Percentiles rank a stretch among this genome's conserved stretches.
Evolutionary conservation across 192 early-diverging fungal species (phyloP).

Genomic region (Entomortierella parvispora): DNA sequence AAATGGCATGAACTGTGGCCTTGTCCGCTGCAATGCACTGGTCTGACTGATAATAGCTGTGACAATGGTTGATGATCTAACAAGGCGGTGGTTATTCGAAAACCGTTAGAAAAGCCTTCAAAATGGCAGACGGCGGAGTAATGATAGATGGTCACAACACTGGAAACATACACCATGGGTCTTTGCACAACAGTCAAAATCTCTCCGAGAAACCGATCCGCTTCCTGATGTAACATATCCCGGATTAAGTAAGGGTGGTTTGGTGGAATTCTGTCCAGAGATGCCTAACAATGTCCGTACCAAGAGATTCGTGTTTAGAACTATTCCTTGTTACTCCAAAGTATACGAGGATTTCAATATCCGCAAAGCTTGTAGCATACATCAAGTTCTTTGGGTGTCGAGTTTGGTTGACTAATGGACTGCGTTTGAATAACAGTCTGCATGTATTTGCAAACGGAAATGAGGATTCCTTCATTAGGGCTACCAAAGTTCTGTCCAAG

Average conservation of each 20-base stretch:
- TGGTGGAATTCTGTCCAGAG: slow-evolving; percentile 14
- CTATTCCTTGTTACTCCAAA: background rate
- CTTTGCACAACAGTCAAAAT: slow-evolving; percentile 28
- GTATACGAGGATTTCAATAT: too few relatives aligned
- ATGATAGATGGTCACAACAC: too few relatives aligned
- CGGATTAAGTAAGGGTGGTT: slow-evolving; percentile 36
- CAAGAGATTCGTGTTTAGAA: background rate
- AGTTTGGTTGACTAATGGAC: slow-evolving; percentile 38
- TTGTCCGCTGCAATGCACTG: slow-evolving; percentile 31
- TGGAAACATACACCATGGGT: slow-evolving; percentile 31
- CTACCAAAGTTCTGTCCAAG: slow-evolving; percentile 14
- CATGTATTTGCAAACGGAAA: slow-evolving; percentile 35
- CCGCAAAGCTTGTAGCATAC: background rate
- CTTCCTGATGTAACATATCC: slow-evolving; percentile 19
- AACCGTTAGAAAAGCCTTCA: background rate
- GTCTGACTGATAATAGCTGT: slow-evolving; percentile 46
- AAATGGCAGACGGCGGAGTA: too few relatives aligned
- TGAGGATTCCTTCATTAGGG: slow-evolving; percentile 17
- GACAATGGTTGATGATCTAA: slow-evolving; percentile 41
- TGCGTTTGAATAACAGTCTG: slow-evolving; percentile 43
- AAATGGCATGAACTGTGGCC: slow-evolving; percentile 45
- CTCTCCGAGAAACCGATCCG: slow-evolving; percentile 32
- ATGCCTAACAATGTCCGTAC: background rate
- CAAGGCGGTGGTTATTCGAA: background rate
- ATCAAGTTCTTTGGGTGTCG: slow-evolving; percentile 14